Evolutionary conservation across 1,284 basidiomycete genomes (phyloP).

Genomic region (Taiwanofungus camphoratus): DNA sequence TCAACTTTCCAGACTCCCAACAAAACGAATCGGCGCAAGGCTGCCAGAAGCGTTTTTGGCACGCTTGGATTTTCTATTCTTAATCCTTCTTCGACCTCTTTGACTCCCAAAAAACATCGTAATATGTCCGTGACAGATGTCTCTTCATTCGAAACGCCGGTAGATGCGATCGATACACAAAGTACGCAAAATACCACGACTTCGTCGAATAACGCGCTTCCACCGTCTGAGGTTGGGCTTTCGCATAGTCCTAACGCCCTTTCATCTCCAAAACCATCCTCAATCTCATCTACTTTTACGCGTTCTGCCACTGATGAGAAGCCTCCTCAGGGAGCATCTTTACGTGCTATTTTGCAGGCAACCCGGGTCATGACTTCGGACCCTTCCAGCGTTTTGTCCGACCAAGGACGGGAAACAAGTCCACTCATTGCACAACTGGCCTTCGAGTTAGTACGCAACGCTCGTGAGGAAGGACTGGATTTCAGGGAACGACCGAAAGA

Average conservation of each 20-base stretch:
- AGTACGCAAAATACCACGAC: constrained; percentile 13
- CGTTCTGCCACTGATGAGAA: constrained; percentile 24
- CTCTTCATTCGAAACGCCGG: constrained; percentile 11
- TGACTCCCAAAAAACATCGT: constrained; percentile 28
- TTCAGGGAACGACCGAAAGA: constrained; percentile 50
- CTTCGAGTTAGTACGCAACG: constrained; percentile 64
- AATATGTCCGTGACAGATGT: constrained; percentile 24
- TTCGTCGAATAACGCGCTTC: constrained; percentile 20
- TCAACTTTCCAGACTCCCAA: constrained; percentile 15
- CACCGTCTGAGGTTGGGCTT: constrained; percentile 16
- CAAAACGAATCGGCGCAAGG: constrained; percentile 33
- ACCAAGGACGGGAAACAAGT: constrained; percentile 58
- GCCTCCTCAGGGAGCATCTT: constrained; percentile 49
- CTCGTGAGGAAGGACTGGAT: constrained; percentile 60
- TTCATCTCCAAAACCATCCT: constrained; percentile 10
- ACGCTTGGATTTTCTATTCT: constrained; percentile 63
- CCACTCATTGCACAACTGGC: constrained; percentile 63
- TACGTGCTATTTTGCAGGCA: constrained; percentile 77
- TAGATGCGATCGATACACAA: constrained; percentile 5
- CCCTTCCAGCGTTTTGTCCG: constrained; percentile 66
- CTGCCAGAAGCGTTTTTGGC: constrained; percentile 61
- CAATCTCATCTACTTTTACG: constrained; percentile 13
- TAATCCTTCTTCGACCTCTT: constrained; percentile 35
- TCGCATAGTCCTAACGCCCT: constrained; percentile 7
- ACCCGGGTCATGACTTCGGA: constrained; percentile 87